A percentile compares a stretch with the other conserved stretches of the same genome.
Evolutionary conservation across 371 early-diverging fungal species (phyloP).

Genomic region (Mortierella sp.): DNA sequence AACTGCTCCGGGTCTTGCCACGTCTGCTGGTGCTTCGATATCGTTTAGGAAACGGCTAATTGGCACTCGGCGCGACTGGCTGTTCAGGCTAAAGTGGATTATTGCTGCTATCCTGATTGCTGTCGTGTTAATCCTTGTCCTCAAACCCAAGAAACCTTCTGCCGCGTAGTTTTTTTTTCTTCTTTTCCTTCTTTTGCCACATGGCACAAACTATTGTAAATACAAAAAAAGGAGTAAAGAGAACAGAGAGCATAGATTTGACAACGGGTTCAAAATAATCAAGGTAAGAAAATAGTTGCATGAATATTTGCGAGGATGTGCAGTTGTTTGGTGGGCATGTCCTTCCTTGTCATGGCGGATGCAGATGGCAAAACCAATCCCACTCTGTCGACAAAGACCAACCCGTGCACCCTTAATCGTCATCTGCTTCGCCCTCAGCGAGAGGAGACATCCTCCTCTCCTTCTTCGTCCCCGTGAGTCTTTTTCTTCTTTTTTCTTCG

Average conservation of each 20-base stretch:
- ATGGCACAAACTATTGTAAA: neutral
- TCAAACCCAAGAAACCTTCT: constrained; percentile 16
- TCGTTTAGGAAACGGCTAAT: constrained; percentile 15
- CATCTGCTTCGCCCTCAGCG: constrained; percentile 8
- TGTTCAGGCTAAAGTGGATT: constrained; percentile 23
- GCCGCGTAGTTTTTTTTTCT: neutral
- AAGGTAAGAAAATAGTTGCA: neutral
- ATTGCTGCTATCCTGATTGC: constrained; percentile 29
- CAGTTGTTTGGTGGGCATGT: neutral
- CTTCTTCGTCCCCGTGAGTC: neutral
- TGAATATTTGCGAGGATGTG: neutral
- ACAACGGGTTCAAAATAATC: neutral
- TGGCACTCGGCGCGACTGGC: constrained; percentile 10
- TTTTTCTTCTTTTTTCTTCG: neutral
- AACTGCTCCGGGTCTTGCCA: neutral
- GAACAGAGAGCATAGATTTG: neutral
- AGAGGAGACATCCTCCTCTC: neutral
- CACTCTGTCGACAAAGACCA: neutral
- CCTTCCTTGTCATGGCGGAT: neutral
- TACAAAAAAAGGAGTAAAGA: neutral
- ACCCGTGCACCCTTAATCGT: neutral
- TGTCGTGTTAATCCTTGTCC: constrained; percentile 30
- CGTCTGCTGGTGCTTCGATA: neutral
- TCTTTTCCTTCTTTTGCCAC: neutral
- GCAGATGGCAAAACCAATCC: constrained; percentile 5